phyloP scores from a whole-genome alignment of 495 filamentous ascomycete species.

The Rhizodiscina lignyota region DNA sequence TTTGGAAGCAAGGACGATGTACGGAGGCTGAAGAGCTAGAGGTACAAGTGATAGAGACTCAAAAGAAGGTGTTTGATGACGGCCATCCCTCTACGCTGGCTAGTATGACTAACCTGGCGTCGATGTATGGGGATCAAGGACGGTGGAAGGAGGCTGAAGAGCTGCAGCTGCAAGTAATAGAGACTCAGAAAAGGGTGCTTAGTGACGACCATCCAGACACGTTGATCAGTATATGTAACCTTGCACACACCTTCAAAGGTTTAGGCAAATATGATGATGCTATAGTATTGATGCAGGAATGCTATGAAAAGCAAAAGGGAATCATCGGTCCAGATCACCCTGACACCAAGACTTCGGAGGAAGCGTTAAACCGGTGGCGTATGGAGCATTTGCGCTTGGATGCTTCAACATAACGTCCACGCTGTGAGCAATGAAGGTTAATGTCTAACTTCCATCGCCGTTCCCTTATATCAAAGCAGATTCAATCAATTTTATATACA shows the following conservation, averaged over 20 bases:
- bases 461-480: no score
- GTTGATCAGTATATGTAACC: not conserved
- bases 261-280: not conserved
- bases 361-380: not conserved
- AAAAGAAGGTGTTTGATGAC: not conserved
- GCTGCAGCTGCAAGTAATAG: not conserved
- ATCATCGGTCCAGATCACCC: not conserved
- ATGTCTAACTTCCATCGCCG: no score
- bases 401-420: no score
- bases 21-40: conserved; percentile 1
- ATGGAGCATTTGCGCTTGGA: no score
- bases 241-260: not conserved
- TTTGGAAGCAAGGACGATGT: not conserved
- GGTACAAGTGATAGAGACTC: not conserved
- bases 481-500: no score
- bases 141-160: conserved; percentile 1
- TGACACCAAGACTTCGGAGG: not conserved
- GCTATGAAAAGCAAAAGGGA: not conserved
- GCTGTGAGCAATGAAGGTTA: no score
- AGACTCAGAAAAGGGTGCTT: conserved; percentile 1
- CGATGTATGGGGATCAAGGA: not conserved
- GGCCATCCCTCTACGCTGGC: not conserved
- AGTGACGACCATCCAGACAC: not conserved
- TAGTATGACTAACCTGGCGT: conserved; percentile 1
- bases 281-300: not conserved